Conservation (phyloP, 148 eudicot genomes). For the Diospyros kaki region DNA sequence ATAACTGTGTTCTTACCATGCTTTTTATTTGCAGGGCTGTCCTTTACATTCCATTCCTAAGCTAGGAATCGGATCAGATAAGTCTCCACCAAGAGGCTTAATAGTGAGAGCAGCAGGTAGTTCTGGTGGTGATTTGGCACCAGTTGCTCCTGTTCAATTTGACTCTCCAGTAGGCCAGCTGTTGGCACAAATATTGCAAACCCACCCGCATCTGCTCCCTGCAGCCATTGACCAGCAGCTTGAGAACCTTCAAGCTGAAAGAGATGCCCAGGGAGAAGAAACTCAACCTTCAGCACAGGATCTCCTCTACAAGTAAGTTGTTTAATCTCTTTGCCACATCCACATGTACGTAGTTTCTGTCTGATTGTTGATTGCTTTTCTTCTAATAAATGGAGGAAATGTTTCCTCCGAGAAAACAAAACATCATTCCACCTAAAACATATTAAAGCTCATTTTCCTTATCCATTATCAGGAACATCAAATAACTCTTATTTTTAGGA, state of each 20-base stretch:
- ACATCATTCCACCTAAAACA: neutral
- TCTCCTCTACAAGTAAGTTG: constrained; percentile 61
- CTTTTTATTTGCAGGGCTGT: constrained; percentile 32
- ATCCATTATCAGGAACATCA: neutral
- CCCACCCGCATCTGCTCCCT: constrained; percentile 84
- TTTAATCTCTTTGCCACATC: neutral
- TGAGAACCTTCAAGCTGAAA: constrained; percentile 71
- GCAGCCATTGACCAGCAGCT: constrained; percentile 95
- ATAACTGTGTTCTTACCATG: constrained; percentile 8
- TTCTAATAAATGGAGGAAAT: too few relatives aligned
- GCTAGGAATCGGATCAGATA: constrained; percentile 40
- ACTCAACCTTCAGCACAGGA: constrained; percentile 55
- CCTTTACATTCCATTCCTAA: constrained; percentile 42
- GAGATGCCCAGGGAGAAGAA: constrained; percentile 50
- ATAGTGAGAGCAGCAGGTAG: constrained; percentile 53
- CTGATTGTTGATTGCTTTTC: too few relatives aligned
- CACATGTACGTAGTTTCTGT: too few relatives aligned
- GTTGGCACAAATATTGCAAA: constrained; percentile 71
- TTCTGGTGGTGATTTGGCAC: constrained; percentile 47
- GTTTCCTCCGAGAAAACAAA: too few relatives aligned
- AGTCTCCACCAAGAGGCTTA: constrained; percentile 47
- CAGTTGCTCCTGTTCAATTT: constrained; percentile 73
- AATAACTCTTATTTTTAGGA: neutral
- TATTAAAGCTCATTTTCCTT: neutral
- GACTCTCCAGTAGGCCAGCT: constrained; percentile 85